Base-by-base conservation (phyloP, 2,329 filamentous ascomycete genomes). In the Paecilomyces dactylethromorphus region DNA sequence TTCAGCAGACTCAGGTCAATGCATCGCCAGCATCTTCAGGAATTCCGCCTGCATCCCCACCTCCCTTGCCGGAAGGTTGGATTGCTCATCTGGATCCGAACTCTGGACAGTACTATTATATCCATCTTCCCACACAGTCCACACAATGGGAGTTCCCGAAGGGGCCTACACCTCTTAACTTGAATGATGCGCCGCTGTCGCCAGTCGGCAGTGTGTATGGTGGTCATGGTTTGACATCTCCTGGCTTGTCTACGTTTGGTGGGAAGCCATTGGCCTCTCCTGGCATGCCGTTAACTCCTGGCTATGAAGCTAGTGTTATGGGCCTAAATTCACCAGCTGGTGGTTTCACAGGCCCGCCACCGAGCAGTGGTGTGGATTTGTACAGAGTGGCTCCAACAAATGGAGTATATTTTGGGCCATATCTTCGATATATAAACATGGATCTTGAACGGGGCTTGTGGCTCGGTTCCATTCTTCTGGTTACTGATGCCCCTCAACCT, bases 111-210 rank as follows among this genome's bases (percentile, higher is more conserved):
- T 99, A 97, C 75, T 99, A 99, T 74, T 99, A 99, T 70, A 99
- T 99, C 60, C 94, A 99, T 73, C 82, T 99, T 31, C 90, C 92
- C 1, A 92, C 91, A 0, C 94, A 97, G 71, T 91, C 92, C 2
- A 99, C 94, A 0, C 94, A 99, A 71, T 99, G 94, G 94, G 94
- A 99, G 69, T 97, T 97, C 65, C 94, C 94, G 29, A 97, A 97
- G 76, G 93, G 93, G 0, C 92, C 92, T 0, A 96, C 91, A 24
- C 93, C 93, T 0, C 81, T 97, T 57, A 90, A 91, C 62, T 84
- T 96, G 63, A 92, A 95, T 60, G 84, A 89, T 13, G 82, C 86
- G 15, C 93, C 93, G 0, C 78, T 97, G 58, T 97, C 93, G 6
- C 93, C 93, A 0, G 88, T 88, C 0, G 85, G 86, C 5, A 91